A percentile compares a stretch with the other conserved stretches of the same genome.
Evolutionary conservation across 495 filamentous ascomycete species (phyloP).

Genomic region (Penicillium maclennaniae): DNA sequence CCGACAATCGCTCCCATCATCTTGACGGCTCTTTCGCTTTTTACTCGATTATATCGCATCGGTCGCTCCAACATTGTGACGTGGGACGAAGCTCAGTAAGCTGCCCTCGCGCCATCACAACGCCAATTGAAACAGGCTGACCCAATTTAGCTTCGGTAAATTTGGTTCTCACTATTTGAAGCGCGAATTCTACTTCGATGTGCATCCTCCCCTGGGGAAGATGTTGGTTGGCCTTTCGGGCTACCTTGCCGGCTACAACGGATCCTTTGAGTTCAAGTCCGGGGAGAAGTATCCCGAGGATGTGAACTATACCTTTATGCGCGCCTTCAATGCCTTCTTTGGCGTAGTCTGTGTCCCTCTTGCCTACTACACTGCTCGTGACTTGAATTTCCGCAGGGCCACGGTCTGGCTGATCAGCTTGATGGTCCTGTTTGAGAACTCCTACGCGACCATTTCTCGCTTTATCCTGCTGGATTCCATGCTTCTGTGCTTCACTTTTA

Average conservation of each 20-base stretch:
- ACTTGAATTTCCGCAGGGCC: conserved; percentile 77
- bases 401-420: conserved; percentile 92
- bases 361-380: conserved; percentile 90
- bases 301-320: conserved; percentile 97
- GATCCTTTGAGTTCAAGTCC: conserved; percentile 99
- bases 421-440: conserved; percentile 98
- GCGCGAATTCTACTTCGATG: conserved; percentile 99
- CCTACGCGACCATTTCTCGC: conserved; percentile 95
- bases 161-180: conserved; percentile 99
- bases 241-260: conserved; percentile 95
- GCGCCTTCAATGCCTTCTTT: conserved; percentile 93
- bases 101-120: not conserved
- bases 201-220: conserved; percentile 94
- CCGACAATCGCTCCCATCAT: conserved; percentile 81
- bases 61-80: conserved; percentile 94
- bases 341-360: conserved; percentile 89
- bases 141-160: conserved; percentile 77
- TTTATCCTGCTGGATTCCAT: conserved; percentile 98
- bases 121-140: not conserved
- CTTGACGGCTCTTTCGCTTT: conserved; percentile 84
- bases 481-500: conserved; percentile 96
- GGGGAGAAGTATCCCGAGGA: conserved; percentile 91
- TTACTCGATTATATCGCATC: conserved; percentile 94
- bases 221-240: conserved; percentile 97
- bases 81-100: conserved; percentile 98